Conservation (phyloP, 495 filamentous ascomycete species). For the Aspergillus ellipticus region DNA sequence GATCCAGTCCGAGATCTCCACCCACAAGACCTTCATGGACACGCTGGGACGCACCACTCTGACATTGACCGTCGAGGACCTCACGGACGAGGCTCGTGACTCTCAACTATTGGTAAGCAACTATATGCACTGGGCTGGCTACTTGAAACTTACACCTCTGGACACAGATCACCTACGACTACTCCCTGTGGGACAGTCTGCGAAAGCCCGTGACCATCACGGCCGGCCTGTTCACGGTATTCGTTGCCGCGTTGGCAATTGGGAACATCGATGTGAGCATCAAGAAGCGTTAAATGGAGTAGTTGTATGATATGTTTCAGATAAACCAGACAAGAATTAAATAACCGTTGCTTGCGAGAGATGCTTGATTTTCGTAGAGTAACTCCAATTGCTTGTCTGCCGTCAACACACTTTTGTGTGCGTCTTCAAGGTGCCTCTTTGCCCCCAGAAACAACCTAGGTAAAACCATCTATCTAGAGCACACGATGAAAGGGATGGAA, state of each 20-base stretch:
- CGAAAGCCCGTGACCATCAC: slow-evolving; percentile 86
- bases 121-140: neutral
- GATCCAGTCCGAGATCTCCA: slow-evolving; percentile 49
- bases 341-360: neutral
- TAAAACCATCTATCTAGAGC: too few relatives aligned
- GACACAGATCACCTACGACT: slow-evolving; percentile 71
- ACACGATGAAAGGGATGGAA: too few relatives aligned
- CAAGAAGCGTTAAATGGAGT: slow-evolving; percentile 39
- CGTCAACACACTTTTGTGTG: too few relatives aligned
- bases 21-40: slow-evolving; percentile 87
- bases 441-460: too few relatives aligned
- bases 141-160: slow-evolving; percentile 5
- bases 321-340: neutral
- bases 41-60: slow-evolving; percentile 84
- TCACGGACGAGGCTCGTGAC: slow-evolving; percentile 84
- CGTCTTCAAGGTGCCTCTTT: too few relatives aligned
- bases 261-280: slow-evolving; percentile 74
- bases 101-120: slow-evolving; percentile 64
- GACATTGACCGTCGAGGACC: slow-evolving; percentile 73
- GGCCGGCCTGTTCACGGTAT: slow-evolving; percentile 66
- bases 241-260: slow-evolving; percentile 70
- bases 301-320: slow-evolving; percentile 18
- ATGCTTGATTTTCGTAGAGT: neutral
- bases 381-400: neutral
- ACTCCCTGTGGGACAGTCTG: slow-evolving; percentile 67